phyloP scores from a whole-genome alignment of 1,284 basidiomycete genomes.

The Ceratobasidium sp. region DNA sequence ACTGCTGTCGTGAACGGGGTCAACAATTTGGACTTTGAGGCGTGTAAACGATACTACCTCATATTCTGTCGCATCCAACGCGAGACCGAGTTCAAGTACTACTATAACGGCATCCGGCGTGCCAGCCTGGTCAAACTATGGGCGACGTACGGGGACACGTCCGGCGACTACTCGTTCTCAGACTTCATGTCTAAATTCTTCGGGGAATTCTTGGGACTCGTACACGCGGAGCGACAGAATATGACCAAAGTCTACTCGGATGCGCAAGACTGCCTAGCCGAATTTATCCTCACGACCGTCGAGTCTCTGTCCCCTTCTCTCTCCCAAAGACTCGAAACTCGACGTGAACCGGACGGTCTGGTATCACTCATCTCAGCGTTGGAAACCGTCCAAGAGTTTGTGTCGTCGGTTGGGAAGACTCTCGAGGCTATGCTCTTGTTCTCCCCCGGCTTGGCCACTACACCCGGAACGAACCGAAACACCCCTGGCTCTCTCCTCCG shows the following conservation, averaged over 20 bases:
- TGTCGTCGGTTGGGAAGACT: conserved; percentile 74
- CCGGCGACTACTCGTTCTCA: conserved; percentile 60
- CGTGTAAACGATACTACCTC: conserved; percentile 81
- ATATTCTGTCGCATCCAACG: conserved; percentile 92
- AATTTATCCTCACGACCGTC: conserved; percentile 83
- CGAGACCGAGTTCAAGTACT: conserved; percentile 89
- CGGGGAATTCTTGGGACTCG: conserved; percentile 70
- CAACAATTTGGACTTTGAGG: conserved; percentile 75
- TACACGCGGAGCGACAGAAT: conserved; percentile 78
- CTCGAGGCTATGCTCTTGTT: conserved; percentile 74
- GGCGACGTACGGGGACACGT: conserved; percentile 60
- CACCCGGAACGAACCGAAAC: conserved; percentile 27
- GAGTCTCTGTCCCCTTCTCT: conserved; percentile 83
- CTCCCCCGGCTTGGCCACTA: conserved; percentile 47
- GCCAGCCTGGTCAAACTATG: conserved; percentile 74
- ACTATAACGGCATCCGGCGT: conserved; percentile 88
- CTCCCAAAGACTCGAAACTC: conserved; percentile 76
- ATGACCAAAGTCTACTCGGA: conserved; percentile 87
- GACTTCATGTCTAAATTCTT: conserved; percentile 83
- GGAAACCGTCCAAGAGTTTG: conserved; percentile 84
- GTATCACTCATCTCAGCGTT: conserved; percentile 77
- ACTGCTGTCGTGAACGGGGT: conserved; percentile 87
- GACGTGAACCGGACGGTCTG: conserved; percentile 76
- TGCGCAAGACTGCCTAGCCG: conserved; percentile 76
- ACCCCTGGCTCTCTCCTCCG: conserved; percentile 39